Percentiles rank a stretch among this genome's conserved stretches.
Evolutionary conservation across 805 yeast species (phyloP).

Genomic region (Pichia cephalocereana): DNA sequence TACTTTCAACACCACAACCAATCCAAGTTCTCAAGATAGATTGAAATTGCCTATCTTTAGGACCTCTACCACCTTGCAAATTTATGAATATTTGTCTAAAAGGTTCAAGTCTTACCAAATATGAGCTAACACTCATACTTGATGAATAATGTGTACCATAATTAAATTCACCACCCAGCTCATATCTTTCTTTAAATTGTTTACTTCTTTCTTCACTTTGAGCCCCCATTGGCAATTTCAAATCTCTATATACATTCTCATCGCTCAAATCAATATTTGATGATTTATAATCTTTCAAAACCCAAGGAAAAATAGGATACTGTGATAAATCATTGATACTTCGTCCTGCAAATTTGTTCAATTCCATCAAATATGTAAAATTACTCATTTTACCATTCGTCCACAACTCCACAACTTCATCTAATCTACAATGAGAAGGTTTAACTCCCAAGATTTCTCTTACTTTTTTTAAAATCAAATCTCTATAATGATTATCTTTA

Average conservation of each 20-base stretch:
- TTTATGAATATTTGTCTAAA: constrained; percentile 70
- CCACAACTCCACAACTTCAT: constrained; percentile 57
- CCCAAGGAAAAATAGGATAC: constrained; percentile 91
- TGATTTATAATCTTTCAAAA: constrained; percentile 72
- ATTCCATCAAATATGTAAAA: constrained; percentile 68
- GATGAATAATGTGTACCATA: constrained; percentile 92
- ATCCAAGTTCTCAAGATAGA: constrained; percentile 73
- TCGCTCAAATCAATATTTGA: constrained; percentile 56
- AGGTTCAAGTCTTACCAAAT: constrained; percentile 67
- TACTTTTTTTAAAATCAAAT: constrained; percentile 42
- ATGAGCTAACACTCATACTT: constrained; percentile 87
- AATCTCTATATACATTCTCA: constrained; percentile 58
- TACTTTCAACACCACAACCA: constrained; percentile 69
- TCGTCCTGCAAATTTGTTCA: constrained; percentile 81
- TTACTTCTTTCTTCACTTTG: constrained; percentile 52
- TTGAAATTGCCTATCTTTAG: constrained; percentile 72
- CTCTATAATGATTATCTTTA: constrained; percentile 42
- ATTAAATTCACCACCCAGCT: constrained; percentile 73
- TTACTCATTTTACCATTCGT: constrained; percentile 69
- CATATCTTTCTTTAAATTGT: constrained; percentile 62
- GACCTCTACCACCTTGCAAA: constrained; percentile 83
- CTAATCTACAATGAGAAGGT: constrained; percentile 46
- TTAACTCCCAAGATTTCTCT: constrained; percentile 31
- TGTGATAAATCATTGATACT: constrained; percentile 86
- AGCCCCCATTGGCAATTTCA: constrained; percentile 89